phyloP scores from a whole-genome alignment of 352 stramenopile genomes.

The Phytophthora cajani region DNA sequence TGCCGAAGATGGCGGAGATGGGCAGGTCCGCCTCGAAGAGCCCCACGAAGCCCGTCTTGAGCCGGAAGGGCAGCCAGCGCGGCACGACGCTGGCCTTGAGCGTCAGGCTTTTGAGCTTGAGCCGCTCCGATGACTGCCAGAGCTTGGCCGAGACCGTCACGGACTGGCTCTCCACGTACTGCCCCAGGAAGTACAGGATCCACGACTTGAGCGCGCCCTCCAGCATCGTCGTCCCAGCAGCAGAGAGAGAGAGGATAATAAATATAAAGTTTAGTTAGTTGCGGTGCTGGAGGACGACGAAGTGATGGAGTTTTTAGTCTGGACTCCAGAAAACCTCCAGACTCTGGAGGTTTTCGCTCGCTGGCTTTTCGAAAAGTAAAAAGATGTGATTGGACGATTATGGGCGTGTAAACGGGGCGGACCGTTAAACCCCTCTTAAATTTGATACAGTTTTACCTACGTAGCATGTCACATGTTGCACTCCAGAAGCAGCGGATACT shows the following conservation, averaged over 20 bases:
- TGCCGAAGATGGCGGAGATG: conserved; percentile 88
- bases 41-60: conserved; percentile 89
- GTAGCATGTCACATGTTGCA: conserved; percentile 19
- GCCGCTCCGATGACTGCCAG: conserved; percentile 86
- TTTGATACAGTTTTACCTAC: neutral
- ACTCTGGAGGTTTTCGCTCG: too few relatives aligned
- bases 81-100: conserved; percentile 86
- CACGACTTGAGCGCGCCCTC: conserved; percentile 90
- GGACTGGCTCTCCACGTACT: conserved; percentile 89
- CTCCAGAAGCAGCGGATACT: neutral
- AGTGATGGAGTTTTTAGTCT: neutral
- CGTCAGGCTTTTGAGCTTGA: conserved; percentile 89
- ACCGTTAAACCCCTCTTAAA: neutral
- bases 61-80: conserved; percentile 80
- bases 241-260: too few relatives aligned
- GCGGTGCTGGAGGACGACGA: neutral
- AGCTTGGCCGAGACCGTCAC: conserved; percentile 89
- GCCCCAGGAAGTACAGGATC: conserved; percentile 84
- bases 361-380: conserved; percentile 32
- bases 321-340: too few relatives aligned
- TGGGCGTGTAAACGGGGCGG: neutral
- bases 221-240: conserved; percentile 54
- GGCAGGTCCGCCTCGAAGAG: conserved; percentile 87
- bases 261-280: too few relatives aligned
- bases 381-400: conserved; percentile 32